phyloP scores from a whole-genome alignment of 345 rosid species.

The Acer campestre region DNA sequence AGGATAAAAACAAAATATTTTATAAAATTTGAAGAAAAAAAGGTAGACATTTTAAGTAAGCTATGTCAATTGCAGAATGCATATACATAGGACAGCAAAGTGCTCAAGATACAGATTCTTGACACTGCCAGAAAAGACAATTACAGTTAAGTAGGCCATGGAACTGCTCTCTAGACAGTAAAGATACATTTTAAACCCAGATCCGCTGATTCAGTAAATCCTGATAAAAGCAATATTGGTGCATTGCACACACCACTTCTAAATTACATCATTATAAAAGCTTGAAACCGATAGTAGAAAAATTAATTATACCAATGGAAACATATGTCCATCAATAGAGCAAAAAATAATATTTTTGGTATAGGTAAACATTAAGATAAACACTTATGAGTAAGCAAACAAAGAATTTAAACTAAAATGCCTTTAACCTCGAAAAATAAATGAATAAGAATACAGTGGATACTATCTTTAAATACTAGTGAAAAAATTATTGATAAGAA shows the following conservation, averaged over 20 bases:
- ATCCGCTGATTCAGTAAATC: not conserved
- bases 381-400: not conserved
- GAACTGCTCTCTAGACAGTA: not conserved
- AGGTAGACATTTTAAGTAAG: not conserved
- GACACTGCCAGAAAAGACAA: constrained; percentile 1
- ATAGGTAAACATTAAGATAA: not conserved
- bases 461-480: not conserved
- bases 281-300: not conserved
- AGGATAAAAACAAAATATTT: not conserved
- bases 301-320: not conserved
- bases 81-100: not conserved
- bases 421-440: not conserved
- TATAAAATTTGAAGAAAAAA: not conserved
- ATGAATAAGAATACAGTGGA: not conserved
- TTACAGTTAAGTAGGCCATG: not conserved
- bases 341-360: not conserved
- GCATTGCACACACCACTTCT: not conserved
- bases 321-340: not conserved
- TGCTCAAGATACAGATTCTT: constrained; percentile 2
- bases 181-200: not conserved
- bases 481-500: not conserved
- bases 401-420: not conserved
- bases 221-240: not conserved
- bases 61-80: not conserved
- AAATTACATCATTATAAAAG: too few relatives aligned